phyloP scores from a whole-genome alignment of 1,284 basidiomycete genomes.

The Limonomyces culmigenus region DNA sequence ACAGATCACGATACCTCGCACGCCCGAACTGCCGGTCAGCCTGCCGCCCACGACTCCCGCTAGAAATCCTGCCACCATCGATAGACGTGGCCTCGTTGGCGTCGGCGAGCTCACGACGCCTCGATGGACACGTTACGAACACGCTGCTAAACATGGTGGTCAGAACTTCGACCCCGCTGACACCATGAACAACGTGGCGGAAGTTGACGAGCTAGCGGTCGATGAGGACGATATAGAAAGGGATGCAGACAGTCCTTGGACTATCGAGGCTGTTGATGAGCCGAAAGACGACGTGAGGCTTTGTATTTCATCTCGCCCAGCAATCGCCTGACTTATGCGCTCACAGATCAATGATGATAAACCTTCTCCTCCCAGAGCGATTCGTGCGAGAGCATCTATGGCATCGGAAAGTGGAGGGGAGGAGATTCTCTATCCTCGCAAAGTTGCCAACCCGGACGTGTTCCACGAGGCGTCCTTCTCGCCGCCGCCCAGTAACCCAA shows the following conservation, averaged over 20 bases:
- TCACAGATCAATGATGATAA: background rate
- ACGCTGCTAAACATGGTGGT: slow-evolving; percentile 8
- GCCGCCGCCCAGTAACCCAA: background rate
- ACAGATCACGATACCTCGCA: slow-evolving; percentile 6
- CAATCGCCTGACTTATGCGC: background rate
- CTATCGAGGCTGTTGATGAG: slow-evolving; percentile 72
- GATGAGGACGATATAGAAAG: slow-evolving; percentile 15
- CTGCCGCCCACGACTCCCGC: slow-evolving; percentile 54
- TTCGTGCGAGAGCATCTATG: slow-evolving; percentile 42
- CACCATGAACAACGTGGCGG: slow-evolving; percentile 15
- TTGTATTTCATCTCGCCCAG: background rate
- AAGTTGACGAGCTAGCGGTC: slow-evolving; percentile 30
- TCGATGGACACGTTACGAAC: slow-evolving; percentile 52
- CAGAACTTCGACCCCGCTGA: slow-evolving; percentile 19
- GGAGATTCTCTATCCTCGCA: slow-evolving; percentile 68
- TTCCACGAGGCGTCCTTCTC: background rate
- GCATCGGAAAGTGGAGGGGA: slow-evolving; percentile 70
- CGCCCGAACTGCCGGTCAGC: slow-evolving; percentile 9
- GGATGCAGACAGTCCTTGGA: slow-evolving; percentile 63
- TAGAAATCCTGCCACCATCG: slow-evolving; percentile 67
- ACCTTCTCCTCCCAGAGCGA: slow-evolving; percentile 20
- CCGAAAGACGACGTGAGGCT: slow-evolving; percentile 34
- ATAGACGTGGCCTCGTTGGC: slow-evolving; percentile 79
- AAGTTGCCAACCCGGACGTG: slow-evolving; percentile 19
- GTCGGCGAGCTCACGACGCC: slow-evolving; percentile 97